Percentiles rank a stretch among this genome's conserved stretches.
phyloP scores from a whole-genome alignment of 2,329 filamentous ascomycete species.

The Dactylellina drechsleri region DNA sequence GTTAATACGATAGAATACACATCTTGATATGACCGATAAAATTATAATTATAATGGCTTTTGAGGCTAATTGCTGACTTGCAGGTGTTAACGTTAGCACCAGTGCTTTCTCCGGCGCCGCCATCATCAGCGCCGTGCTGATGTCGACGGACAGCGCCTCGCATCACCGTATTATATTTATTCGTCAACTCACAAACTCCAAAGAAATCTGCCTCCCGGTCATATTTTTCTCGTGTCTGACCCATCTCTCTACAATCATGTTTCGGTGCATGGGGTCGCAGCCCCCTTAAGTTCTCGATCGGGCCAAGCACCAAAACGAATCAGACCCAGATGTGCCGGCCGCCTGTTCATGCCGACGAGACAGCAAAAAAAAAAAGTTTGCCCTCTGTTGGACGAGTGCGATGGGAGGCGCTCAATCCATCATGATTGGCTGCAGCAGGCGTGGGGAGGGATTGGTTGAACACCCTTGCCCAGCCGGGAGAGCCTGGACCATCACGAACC shows the following conservation, averaged over 20 bases:
- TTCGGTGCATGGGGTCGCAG: constrained; percentile 46
- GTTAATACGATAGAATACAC: not conserved
- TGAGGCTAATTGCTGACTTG: constrained; percentile 47
- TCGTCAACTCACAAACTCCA: not conserved
- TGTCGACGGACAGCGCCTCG: constrained; percentile 39
- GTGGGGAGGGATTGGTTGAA: constrained; percentile 48
- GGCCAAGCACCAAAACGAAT: constrained; percentile 36
- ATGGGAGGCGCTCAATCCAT: constrained; percentile 30
- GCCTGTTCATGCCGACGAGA: constrained; percentile 43
- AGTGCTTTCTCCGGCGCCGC: not conserved
- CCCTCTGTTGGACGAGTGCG: constrained; percentile 34
- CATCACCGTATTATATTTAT: constrained; percentile 36
- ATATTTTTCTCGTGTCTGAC: constrained; percentile 20
- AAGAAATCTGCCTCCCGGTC: not conserved
- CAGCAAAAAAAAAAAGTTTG: constrained; percentile 51
- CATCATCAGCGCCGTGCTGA: constrained; percentile 19
- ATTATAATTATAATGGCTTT: not conserved
- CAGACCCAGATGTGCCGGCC: constrained; percentile 26
- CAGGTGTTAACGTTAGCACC: constrained; percentile 23
- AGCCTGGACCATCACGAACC: constrained; percentile 52
- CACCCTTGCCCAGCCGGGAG: constrained; percentile 51
- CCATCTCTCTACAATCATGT: constrained; percentile 36
- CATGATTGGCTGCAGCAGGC: constrained; percentile 37
- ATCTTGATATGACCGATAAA: not conserved
- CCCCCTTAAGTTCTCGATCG: constrained; percentile 49